Evolutionary conservation across 139 green algal genomes (phyloP).

Genomic region (Asterochloris erici): DNA sequence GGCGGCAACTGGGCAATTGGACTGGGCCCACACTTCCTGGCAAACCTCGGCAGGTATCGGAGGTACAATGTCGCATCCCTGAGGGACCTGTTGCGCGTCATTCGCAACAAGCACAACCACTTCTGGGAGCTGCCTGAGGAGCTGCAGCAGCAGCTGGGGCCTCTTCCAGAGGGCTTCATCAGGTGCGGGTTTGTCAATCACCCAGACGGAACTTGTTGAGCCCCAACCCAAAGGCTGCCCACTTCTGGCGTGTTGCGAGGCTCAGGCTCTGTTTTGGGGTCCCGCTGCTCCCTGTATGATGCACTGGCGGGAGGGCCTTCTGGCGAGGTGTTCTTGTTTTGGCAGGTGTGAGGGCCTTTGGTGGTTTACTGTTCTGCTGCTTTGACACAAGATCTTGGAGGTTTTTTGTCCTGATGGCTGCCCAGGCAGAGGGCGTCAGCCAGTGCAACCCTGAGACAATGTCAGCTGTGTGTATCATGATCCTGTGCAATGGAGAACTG

Average conservation of each 20-base stretch:
- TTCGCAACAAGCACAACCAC: conserved; percentile 98
- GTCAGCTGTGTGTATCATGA: background rate
- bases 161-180: conserved; percentile 63
- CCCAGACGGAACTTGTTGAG: background rate
- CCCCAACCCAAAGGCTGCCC: background rate
- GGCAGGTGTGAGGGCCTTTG: background rate
- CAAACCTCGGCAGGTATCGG: conserved; percentile 83
- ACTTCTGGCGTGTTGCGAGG: background rate
- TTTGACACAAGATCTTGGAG: background rate
- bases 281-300: background rate
- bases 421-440: background rate
- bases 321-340: background rate
- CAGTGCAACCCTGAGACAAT: background rate
- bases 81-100: conserved; percentile 94
- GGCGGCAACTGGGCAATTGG: conserved; percentile 62
- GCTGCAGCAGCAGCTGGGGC: conserved; percentile 67
- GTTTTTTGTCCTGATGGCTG: background rate
- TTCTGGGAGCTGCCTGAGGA: conserved; percentile 86
- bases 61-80: conserved; percentile 49
- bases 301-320: too few species aligned
- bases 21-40: conserved; percentile 73
- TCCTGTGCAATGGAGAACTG: background rate
- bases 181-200: background rate
- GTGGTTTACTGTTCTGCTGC: background rate
- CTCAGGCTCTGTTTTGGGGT: background rate